Evolutionary conservation across 352 stramenopile species (phyloP).

Genomic region (Phytophthora agathidicida): DNA sequence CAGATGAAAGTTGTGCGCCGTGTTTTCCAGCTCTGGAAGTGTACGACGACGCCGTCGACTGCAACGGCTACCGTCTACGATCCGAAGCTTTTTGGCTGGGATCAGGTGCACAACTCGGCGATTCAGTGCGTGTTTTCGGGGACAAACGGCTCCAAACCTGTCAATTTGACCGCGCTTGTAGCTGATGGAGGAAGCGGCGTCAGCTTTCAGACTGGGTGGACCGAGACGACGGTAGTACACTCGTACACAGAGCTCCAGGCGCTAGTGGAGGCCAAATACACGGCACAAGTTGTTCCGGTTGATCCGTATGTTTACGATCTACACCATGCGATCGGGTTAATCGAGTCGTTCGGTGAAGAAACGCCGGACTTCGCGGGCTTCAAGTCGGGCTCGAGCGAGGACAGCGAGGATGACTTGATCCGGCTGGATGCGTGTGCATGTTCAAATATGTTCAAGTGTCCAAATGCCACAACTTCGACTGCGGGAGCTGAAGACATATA

Average conservation of each 20-base stretch:
- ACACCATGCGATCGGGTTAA: constrained; percentile 82
- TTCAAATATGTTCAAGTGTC: constrained; percentile 93
- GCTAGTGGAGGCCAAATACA: constrained; percentile 52
- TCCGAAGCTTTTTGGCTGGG: constrained; percentile 61
- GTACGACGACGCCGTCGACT: constrained; percentile 60
- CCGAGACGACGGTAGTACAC: constrained; percentile 55
- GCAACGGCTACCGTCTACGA: constrained; percentile 40
- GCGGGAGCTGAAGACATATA: constrained; percentile 77
- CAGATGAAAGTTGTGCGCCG: constrained; percentile 89
- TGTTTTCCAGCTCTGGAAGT: constrained; percentile 96
- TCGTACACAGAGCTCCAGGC: constrained; percentile 84
- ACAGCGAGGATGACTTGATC: constrained; percentile 43
- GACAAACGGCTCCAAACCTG: constrained; percentile 14
- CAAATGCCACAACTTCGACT: constrained; percentile 90
- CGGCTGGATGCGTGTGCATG: constrained; percentile 94
- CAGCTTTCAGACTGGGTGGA: constrained; percentile 74
- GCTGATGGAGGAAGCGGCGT: constrained; percentile 41
- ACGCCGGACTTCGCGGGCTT: constrained; percentile 84
- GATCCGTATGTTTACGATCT: constrained; percentile 95
- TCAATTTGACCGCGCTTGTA: constrained; percentile 36
- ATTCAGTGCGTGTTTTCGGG: constrained; percentile 64
- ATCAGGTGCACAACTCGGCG: constrained; percentile 50
- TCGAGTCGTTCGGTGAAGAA: constrained; percentile 89
- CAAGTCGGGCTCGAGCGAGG: constrained; percentile 30
- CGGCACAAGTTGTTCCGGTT: constrained; percentile 57